Percentiles rank a stretch among this genome's conserved stretches.
phyloP scores from a whole-genome alignment of 108 stramenopile genomes.

The Nannochloropsis salina region DNA sequence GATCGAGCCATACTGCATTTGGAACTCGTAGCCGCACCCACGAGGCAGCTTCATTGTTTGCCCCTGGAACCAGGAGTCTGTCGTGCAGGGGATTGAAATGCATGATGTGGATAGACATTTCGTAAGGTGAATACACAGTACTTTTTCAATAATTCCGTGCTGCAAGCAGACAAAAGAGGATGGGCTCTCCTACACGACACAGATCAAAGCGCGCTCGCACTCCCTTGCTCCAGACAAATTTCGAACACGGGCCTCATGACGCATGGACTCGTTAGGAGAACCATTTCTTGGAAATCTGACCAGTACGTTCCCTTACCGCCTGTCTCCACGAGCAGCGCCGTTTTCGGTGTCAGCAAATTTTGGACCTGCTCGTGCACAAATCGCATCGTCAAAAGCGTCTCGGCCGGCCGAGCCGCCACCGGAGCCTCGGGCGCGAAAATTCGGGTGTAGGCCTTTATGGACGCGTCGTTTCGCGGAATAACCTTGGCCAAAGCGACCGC shows the following conservation, averaged over 20 bases:
- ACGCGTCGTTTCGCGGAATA: neutral
- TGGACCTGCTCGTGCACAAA: neutral
- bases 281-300: no score
- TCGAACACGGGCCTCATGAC: no score
- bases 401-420: neutral
- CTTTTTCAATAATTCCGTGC: no score
- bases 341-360: neutral
- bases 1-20: constrained; percentile 35
- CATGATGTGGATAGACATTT: no score
- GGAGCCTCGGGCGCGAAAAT: neutral
- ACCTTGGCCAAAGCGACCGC: neutral
- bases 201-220: no score
- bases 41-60: constrained; percentile 18
- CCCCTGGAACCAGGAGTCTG: constrained; percentile 27
- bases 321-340: constrained; percentile 24
- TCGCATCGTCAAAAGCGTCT: neutral
- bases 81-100: neutral
- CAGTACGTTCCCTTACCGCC: neutral
- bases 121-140: no score
- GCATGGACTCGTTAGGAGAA: no score
- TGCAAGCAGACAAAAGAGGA: no score
- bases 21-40: constrained; percentile 23
- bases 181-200: no score
- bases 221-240: no score
- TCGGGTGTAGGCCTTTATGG: neutral